Evolutionary conservation across 495 filamentous ascomycete genomes (phyloP).

Genomic region (Penicillium steckii): DNA sequence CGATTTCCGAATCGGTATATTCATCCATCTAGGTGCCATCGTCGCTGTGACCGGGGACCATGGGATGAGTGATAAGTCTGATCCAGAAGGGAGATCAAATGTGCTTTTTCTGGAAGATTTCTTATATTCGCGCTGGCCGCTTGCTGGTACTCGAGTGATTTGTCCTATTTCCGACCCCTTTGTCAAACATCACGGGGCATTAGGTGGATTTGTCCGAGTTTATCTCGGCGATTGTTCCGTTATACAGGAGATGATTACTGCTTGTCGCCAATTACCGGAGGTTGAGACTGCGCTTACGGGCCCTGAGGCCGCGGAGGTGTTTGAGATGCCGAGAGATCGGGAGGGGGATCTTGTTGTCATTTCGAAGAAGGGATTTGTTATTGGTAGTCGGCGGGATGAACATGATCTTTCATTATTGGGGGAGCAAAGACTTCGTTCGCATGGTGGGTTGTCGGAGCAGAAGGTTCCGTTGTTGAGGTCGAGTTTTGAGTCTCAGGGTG

Average conservation of each 20-base stretch:
- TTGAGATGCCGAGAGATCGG: conserved; percentile 1
- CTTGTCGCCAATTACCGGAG: neutral
- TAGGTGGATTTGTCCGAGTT: neutral
- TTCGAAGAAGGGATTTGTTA: neutral
- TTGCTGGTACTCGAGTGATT: neutral
- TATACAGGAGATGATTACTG: neutral
- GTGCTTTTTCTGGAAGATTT: conserved; percentile 1
- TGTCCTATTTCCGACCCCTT: conserved; percentile 2
- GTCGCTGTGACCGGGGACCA: conserved; percentile 5
- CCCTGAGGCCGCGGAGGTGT: neutral
- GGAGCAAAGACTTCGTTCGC: neutral
- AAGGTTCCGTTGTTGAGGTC: neutral
- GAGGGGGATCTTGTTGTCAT: conserved; percentile 5
- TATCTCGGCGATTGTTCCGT: neutral
- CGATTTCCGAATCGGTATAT: neutral
- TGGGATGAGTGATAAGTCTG: conserved; percentile 1
- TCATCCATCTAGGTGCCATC: neutral
- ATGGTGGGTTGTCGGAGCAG: conserved; percentile 7
- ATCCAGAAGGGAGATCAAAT: neutral
- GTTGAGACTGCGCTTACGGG: neutral
- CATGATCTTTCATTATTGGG: conserved; percentile 1
- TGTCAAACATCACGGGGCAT: conserved; percentile 2
- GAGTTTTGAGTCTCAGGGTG: neutral
- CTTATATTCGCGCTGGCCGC: neutral
- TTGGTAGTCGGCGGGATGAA: neutral